These are phyloP conservation scores for Pulicaria dysenterica DNA, from an alignment of 129 eudicot species.

Conservation along the genomic window DNA sequence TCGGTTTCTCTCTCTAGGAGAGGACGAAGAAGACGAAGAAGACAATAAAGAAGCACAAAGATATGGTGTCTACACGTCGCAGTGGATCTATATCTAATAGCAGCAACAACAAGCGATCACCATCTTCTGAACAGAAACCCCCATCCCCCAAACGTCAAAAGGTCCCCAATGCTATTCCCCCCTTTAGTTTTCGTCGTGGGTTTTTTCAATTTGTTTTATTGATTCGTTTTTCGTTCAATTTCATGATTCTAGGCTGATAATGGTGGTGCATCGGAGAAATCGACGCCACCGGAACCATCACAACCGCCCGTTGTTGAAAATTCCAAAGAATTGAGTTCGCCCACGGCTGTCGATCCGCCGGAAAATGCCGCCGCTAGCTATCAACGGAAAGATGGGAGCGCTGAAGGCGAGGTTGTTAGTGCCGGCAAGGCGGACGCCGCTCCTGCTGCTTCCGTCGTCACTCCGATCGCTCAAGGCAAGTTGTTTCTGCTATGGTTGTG, in stretches of 20 bases:
- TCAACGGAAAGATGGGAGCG: conserved; percentile 23
- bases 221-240: conserved; percentile 18
- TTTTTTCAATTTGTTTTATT: conserved; percentile 13
- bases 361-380: conserved; percentile 39
- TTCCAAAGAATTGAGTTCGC: conserved; percentile 51
- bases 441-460: conserved; percentile 48
- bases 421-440: conserved; percentile 45
- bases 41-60: conserved; percentile 24
- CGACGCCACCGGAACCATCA: conserved; percentile 34
- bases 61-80: conserved; percentile 90
- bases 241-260: conserved; percentile 42
- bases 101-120: conserved; percentile 46
- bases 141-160: conserved; percentile 80
- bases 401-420: conserved; percentile 36
- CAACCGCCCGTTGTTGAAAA: conserved; percentile 41
- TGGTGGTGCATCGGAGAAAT: conserved; percentile 55
- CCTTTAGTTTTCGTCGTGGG: not conserved
- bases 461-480: conserved; percentile 60
- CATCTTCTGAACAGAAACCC: conserved; percentile 67
- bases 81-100: conserved; percentile 73
- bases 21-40: conserved; percentile 32
- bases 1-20: conserved; percentile 28
- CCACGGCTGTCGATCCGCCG: conserved; percentile 51
- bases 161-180: conserved; percentile 29
- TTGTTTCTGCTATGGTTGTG: not conserved